Evolutionary conservation across 441 rosid genomes (phyloP), one percentile per base, ranked within the genome.

Genomic region (Erodium chrysanthum): DNA sequence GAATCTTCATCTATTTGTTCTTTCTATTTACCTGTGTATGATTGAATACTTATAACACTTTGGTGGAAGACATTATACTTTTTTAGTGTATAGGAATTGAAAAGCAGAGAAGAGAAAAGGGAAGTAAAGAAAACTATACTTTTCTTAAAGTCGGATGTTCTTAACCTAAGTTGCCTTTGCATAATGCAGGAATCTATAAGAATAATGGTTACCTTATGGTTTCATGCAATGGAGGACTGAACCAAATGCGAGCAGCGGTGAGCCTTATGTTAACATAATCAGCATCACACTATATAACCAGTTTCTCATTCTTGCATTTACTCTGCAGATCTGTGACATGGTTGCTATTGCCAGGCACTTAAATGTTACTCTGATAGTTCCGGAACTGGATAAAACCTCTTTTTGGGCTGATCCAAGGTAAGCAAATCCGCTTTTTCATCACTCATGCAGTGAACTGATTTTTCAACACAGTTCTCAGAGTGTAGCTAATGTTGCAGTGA

Each of bases 191-290:
- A 64, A 14, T 84, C 6, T 87, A 87, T 60, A 81, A 73, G 69
- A 87, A 84, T 60, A 85, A 87, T 73, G 93, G 93, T 25, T 87
- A 87, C 29, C 29, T 25, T 25, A 25, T 25, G 29, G 29, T 25
- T 25, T 25, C 29, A 25, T 25, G 29, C 29, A 25, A n/a, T n/a
- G n/a, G n/a, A n/a, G n/a, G n/a, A n/a, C n/a, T n/a, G n/a, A n/a
- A n/a, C n/a, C n/a, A 87, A 71, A 87, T 87, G 93, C 79, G 93
- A 79, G 86, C 93, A 29, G 93, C 90, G 0, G 93, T 87, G 70
- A 78, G 85, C n/a, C 60, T 40, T 21, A 25, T 37, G 56, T 40
- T 23, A 15, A 8, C n/a, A 61, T 15, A 33, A 7, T 42, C 9
- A 42, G 52, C 17, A 15, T 23, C 18, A 66, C 3, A 21, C 37